Conservation (phyloP, 192 early-diverging fungal genomes). For the Backusella luteola region DNA sequence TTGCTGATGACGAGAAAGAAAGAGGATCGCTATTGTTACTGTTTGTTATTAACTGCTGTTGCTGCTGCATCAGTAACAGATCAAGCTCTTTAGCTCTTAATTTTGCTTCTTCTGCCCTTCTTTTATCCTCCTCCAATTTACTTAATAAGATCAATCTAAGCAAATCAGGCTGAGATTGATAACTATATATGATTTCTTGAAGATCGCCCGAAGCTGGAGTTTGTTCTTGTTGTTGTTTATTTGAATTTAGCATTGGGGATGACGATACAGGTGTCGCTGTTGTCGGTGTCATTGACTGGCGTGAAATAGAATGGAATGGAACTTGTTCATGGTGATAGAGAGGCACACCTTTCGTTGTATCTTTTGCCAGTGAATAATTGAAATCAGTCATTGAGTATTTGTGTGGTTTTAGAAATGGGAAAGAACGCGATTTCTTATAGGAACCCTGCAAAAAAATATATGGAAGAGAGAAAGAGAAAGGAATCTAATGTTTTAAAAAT, state of each 20-base stretch:
- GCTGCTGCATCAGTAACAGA: conserved; percentile 39
- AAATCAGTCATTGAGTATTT: background rate
- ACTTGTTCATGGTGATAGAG: conserved; percentile 21
- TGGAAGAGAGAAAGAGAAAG: background rate
- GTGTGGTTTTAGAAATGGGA: background rate
- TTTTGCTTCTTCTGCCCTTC: conserved; percentile 54
- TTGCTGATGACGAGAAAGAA: background rate
- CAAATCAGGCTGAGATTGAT: conserved; percentile 50
- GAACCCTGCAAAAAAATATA: background rate
- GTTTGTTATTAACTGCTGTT: conserved; percentile 13
- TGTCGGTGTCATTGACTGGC: conserved; percentile 5
- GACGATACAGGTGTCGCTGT: background rate
- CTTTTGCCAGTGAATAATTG: conserved; percentile 9
- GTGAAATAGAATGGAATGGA: conserved; percentile 12
- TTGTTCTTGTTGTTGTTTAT: background rate
- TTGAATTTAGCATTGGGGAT: background rate
- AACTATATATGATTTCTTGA: conserved; percentile 45
- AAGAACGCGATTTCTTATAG: background rate
- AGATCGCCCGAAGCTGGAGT: conserved; percentile 37
- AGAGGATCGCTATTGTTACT: background rate
- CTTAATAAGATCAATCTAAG: conserved; percentile 49
- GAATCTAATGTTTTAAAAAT: background rate
- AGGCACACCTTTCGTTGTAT: conserved; percentile 8
- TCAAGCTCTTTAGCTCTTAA: conserved; percentile 49
- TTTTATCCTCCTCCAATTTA: conserved; percentile 56